Base-by-base conservation (phyloP, 2,329 filamentous ascomycete genomes). In the Clonostachys sp. region DNA sequence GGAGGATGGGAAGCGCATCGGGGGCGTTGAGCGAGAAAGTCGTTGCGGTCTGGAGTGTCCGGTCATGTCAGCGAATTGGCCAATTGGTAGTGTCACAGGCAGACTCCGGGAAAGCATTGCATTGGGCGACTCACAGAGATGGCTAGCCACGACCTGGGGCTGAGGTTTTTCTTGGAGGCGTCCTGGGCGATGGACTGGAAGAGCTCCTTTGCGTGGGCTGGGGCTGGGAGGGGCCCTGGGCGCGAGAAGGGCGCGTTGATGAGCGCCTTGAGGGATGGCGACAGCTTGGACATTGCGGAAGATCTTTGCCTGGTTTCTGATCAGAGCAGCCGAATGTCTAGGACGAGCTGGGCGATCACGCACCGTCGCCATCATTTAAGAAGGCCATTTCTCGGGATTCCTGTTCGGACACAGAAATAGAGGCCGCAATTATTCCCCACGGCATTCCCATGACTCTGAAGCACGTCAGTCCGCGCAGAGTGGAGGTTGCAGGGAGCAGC, bases 11-110 rank as follows among this genome's bases (percentile, higher is more conserved):
- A 54, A 92, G 79, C 4, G 87, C 86, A 48, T 87, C 85, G 20
- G 89, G 89, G 2, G 88, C 91, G 71, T 95, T 94, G 73, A 94
- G 82, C 1, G 89, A 94, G 70, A 92, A 88, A 2, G 88, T 90
- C 16, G 89, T 84, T 34, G 89, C 89, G 1, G 89, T 86, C 84
- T 89, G 34, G 9, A 9, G 6, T 3, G 8, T 34, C 9, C 14
- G 24, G 41, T 30, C 24, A 30, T 10, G 24, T 30, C 24, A 30
- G 24, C 24, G 24, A 2, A 30, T 9, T 30, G 24, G 4, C 9
- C 8, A 30, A 10, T 10, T 30, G 24, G 4, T 30, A 3, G 24
- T 4, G 6, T 30, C 8, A 8, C 9, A 30, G 8, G 24, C 9
- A 30, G 24, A 30, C 24, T 30, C 24, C 24, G 24, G 24, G 24